A percentile compares a stretch with the other conserved stretches of the same genome.
Evolutionary conservation across 768 basidiomycete species (phyloP).

Genomic region (Megacollybia marginata): DNA sequence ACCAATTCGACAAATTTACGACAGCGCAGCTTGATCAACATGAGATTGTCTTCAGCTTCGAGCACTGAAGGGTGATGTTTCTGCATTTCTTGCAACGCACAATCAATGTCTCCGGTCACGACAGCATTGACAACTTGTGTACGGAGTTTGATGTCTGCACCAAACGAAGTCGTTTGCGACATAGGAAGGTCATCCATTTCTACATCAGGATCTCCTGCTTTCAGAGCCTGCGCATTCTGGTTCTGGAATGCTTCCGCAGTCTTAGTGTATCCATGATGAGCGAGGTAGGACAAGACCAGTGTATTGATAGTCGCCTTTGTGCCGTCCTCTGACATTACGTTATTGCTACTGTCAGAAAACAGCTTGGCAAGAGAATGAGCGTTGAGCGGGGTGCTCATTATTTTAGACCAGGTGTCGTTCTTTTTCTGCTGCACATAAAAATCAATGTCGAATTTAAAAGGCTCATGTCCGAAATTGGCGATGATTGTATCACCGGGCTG

Average conservation of each 20-base stretch:
- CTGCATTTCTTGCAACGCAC: conserved; percentile 49
- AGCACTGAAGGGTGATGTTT: conserved; percentile 58
- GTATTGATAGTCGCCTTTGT: conserved; percentile 57
- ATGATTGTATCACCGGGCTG: conserved; percentile 72
- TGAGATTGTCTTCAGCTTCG: conserved; percentile 56
- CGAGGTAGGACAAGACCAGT: conserved; percentile 72
- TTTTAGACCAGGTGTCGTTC: conserved; percentile 57
- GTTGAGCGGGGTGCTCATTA: conserved; percentile 50
- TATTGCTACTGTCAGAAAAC: not conserved
- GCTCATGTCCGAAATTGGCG: conserved; percentile 82
- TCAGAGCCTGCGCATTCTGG: conserved; percentile 22
- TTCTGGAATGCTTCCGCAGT: conserved; percentile 63
- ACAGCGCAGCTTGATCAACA: conserved; percentile 78
- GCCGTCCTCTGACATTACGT: conserved; percentile 32
- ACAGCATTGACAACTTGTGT: conserved; percentile 68
- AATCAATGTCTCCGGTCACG: conserved; percentile 62
- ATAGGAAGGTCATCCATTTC: conserved; percentile 34
- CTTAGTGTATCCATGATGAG: conserved; percentile 77
- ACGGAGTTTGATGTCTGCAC: conserved; percentile 55
- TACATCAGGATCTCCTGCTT: conserved; percentile 31
- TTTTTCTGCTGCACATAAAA: conserved; percentile 71
- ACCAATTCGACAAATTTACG: conserved; percentile 83
- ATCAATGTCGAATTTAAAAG: conserved; percentile 89
- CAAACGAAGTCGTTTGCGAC: conserved; percentile 11
- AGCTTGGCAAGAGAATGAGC: conserved; percentile 18